Conservation (phyloP, 1,284 basidiomycete species). For the Moesziomyces sp. region DNA sequence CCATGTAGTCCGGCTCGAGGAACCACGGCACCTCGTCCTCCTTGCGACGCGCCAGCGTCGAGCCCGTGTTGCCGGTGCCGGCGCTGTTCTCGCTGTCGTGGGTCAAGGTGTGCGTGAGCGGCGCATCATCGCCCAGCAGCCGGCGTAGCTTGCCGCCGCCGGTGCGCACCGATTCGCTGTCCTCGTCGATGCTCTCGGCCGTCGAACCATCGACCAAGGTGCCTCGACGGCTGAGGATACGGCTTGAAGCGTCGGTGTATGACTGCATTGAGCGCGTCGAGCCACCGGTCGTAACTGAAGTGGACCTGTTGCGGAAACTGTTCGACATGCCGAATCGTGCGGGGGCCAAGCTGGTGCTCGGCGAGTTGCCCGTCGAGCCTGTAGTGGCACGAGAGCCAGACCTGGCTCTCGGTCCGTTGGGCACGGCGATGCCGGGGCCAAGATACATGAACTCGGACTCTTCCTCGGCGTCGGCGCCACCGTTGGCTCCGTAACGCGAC, state of each 20-base stretch:
- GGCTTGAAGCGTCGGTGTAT: slow-evolving; percentile 14
- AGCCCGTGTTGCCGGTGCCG: slow-evolving; percentile 14
- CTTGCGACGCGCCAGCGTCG: slow-evolving; percentile 23
- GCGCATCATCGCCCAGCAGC: slow-evolving; percentile 78
- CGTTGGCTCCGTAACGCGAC: slow-evolving; percentile 20
- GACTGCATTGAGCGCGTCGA: slow-evolving; percentile 40
- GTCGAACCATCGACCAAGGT: slow-evolving; percentile 34
- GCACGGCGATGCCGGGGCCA: slow-evolving; percentile 58
- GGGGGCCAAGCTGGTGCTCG: slow-evolving; percentile 31
- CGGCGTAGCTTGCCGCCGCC: slow-evolving; percentile 69
- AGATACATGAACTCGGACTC: slow-evolving; percentile 57
- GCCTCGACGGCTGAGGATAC: slow-evolving; percentile 38
- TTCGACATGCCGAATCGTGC: slow-evolving; percentile 19
- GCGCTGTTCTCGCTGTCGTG: slow-evolving; percentile 41
- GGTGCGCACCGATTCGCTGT: slow-evolving; percentile 23
- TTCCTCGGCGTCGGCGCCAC: slow-evolving; percentile 26
- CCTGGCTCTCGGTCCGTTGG: slow-evolving; percentile 49
- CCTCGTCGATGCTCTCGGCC: slow-evolving; percentile 38
- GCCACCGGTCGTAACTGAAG: slow-evolving; percentile 51
- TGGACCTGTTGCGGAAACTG: slow-evolving; percentile 46
- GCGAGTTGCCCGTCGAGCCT: slow-evolving; percentile 27
- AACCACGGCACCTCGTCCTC: slow-evolving; percentile 76
- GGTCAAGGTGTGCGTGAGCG: slow-evolving; percentile 22
- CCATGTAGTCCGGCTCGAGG: slow-evolving; percentile 81
- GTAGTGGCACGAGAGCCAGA: slow-evolving; percentile 22